Conservation (phyloP, 1,284 basidiomycete genomes). For the Microbotryum silenes-acaulis region DNA sequence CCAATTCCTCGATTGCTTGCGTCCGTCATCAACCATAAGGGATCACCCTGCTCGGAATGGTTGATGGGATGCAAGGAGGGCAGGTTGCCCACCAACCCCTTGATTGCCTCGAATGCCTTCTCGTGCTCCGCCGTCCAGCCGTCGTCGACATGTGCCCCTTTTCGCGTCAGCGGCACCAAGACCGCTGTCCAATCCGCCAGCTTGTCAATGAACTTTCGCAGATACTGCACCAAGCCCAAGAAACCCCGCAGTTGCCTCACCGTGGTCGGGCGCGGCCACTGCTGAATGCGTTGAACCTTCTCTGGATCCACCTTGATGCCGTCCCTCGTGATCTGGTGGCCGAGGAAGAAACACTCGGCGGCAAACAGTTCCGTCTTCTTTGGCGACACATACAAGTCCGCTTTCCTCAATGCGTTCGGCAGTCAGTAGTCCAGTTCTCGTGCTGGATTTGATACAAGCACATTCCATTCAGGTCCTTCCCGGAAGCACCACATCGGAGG, state of each 20-base stretch:
- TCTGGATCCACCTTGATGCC: slow-evolving; percentile 41
- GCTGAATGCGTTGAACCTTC: slow-evolving; percentile 40
- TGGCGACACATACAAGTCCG: slow-evolving; percentile 34
- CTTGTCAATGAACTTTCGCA: slow-evolving; percentile 35
- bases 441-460: too few species aligned
- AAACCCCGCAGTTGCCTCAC: slow-evolving; percentile 40
- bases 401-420: slow-evolving; percentile 16
- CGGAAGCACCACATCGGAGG: too few species aligned
- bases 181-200: too few species aligned
- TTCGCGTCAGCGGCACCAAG: too few species aligned
- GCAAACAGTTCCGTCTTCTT: slow-evolving; percentile 40
- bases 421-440: too few species aligned
- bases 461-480: too few species aligned
- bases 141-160: neutral
- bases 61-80: slow-evolving; percentile 40
- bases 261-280: slow-evolving; percentile 40
- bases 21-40: slow-evolving; percentile 10
- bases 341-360: slow-evolving; percentile 39
- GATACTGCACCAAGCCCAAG: slow-evolving; percentile 43
- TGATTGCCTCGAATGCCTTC: slow-evolving; percentile 41
- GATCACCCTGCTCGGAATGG: slow-evolving; percentile 27
- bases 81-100: slow-evolving; percentile 36
- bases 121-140: slow-evolving; percentile 8
- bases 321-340: slow-evolving; percentile 39
- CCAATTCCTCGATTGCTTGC: too few species aligned